Evolutionary conservation across 78 protist genomes (phyloP).

Genomic region (Cavenderia fasciculata): DNA sequence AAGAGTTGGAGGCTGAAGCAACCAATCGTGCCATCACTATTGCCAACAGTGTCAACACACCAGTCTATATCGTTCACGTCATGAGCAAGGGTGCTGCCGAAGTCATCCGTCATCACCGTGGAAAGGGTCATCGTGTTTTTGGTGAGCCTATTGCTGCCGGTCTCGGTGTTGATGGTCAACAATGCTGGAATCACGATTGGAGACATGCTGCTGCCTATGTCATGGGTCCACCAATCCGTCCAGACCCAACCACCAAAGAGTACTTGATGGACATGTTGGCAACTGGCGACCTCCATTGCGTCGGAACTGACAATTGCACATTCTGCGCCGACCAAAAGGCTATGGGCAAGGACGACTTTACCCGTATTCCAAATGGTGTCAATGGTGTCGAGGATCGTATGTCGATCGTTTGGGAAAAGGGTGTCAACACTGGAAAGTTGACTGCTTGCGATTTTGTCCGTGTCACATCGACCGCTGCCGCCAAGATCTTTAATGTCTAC

Average conservation of each 20-base stretch:
- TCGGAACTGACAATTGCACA: conserved; percentile 93
- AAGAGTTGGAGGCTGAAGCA: conserved; percentile 90
- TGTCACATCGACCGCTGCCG: conserved; percentile 89
- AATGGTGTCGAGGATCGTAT: conserved; percentile 94
- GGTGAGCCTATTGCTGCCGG: conserved; percentile 94
- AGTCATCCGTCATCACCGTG: conserved; percentile 58
- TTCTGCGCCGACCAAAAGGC: conserved; percentile 89
- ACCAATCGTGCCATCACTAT: conserved; percentile 84
- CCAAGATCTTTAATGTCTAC: conserved; percentile 90
- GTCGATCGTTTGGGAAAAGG: conserved; percentile 88
- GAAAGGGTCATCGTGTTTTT: conserved; percentile 75
- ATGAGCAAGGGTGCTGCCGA: conserved; percentile 86
- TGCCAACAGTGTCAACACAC: conserved; percentile 85
- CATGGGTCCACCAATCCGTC: conserved; percentile 95
- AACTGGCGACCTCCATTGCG: conserved; percentile 82
- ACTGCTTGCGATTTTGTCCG: conserved; percentile 85
- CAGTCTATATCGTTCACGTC: conserved; percentile 74
- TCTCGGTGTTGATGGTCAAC: conserved; percentile 87
- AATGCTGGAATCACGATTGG: conserved; percentile 89
- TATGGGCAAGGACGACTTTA: conserved; percentile 89
- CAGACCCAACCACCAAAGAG: conserved; percentile 87
- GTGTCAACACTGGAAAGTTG: conserved; percentile 73
- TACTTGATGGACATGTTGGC: conserved; percentile 82
- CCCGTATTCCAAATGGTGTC: conserved; percentile 88
- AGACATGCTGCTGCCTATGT: conserved; percentile 90